phyloP scores from a whole-genome alignment of 163 green algal genomes.

The Scenedesmus sp. region DNA sequence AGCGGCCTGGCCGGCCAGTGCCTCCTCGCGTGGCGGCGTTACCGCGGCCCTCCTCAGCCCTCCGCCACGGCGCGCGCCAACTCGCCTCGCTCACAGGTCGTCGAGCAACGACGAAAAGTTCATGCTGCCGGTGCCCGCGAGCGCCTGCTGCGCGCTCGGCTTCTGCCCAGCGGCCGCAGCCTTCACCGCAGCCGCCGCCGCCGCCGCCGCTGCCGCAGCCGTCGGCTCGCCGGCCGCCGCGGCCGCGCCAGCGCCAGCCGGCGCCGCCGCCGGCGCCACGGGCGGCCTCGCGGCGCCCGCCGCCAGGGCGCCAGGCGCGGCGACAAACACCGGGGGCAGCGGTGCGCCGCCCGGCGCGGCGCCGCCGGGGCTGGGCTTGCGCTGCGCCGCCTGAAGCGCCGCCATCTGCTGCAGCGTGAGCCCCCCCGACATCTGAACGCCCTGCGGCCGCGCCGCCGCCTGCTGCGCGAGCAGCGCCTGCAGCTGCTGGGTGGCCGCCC shows the following conservation, averaged over 20 bases:
- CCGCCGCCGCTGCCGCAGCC: not conserved
- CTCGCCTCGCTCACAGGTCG: slow-evolving; percentile 11
- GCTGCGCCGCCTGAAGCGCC: not conserved
- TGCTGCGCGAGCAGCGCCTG: slow-evolving; percentile 22
- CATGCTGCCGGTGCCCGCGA: slow-evolving; percentile 29
- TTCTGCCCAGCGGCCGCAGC: not conserved
- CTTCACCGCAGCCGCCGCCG: slow-evolving; percentile 33
- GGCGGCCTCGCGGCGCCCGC: too few species aligned
- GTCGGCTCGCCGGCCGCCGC: not conserved
- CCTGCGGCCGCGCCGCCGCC: slow-evolving; percentile 4
- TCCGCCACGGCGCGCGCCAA: too few species aligned
- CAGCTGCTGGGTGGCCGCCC: slow-evolving; percentile 15
- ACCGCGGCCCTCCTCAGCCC: too few species aligned
- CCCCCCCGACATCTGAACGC: slow-evolving; percentile 8
- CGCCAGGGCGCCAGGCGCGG: too few species aligned
- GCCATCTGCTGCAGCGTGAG: slow-evolving; percentile 36
- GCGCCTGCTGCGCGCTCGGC: not conserved
- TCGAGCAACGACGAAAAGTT: slow-evolving; percentile 37
- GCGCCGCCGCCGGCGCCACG: not conserved
- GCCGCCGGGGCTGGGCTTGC: too few species aligned
- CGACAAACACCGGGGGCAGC: too few species aligned
- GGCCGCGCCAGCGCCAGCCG: not conserved
- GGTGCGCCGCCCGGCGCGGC: too few species aligned
- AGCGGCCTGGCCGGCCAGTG: too few species aligned
- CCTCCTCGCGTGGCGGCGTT: too few species aligned